These are phyloP conservation scores for Ustanciosporium gigantosporum DNA, from an alignment of 1,284 basidiomycete genomes.

Conservation along the genomic window DNA sequence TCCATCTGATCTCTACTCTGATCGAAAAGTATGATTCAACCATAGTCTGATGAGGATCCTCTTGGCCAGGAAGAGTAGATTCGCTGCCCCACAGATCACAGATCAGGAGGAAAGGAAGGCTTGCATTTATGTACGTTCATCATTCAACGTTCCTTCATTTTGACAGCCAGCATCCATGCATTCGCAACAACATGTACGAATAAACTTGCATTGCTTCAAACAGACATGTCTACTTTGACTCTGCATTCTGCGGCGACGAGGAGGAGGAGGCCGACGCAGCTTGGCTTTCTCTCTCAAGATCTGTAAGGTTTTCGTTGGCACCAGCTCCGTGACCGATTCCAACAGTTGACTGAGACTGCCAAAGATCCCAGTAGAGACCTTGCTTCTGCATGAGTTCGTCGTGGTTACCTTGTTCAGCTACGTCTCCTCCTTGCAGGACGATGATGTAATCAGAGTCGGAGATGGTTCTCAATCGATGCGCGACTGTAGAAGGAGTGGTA, in stretches of 20 bases:
- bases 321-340: slow-evolving; percentile 45
- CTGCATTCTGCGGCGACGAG: too few relatives aligned
- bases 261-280: neutral
- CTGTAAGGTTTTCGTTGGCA: slow-evolving; percentile 27
- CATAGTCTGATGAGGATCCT: neutral
- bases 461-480: slow-evolving; percentile 76
- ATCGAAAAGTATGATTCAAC: neutral
- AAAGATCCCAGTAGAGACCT: slow-evolving; percentile 56
- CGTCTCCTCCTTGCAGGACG: slow-evolving; percentile 48
- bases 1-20: neutral
- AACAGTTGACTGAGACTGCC: slow-evolving; percentile 43
- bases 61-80: too few relatives aligned
- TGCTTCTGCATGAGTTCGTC: slow-evolving; percentile 34
- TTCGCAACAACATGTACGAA: too few relatives aligned
- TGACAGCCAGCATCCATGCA: too few relatives aligned
- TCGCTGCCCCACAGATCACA: too few relatives aligned
- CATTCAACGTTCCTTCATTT: too few relatives aligned
- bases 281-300: slow-evolving; percentile 4
- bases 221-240: too few relatives aligned
- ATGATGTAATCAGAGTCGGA: slow-evolving; percentile 70
- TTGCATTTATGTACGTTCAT: too few relatives aligned
- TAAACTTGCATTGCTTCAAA: too few relatives aligned
- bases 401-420: slow-evolving; percentile 52
- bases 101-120: too few relatives aligned
- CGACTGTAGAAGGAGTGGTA: slow-evolving; percentile 20